Evolutionary conservation across 1,284 basidiomycete species (phyloP).

Genomic region (Fomitopsis palustris): DNA sequence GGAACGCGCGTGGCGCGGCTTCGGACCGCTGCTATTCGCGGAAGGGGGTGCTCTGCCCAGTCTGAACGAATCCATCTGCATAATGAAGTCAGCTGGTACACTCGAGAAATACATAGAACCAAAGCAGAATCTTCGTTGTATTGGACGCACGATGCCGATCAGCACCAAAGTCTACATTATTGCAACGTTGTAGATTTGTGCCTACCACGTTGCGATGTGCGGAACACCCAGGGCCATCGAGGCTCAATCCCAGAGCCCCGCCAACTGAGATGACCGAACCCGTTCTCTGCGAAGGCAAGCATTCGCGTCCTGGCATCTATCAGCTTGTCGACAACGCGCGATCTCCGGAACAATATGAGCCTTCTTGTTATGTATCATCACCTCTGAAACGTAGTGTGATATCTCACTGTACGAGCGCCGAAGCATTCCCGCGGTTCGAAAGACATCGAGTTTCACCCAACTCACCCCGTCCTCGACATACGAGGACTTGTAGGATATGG

Average conservation of each 20-base stretch:
- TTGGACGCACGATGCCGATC: background rate
- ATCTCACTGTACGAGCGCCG: background rate
- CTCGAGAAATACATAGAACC: background rate
- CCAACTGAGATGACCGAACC: too few species aligned
- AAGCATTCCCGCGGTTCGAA: background rate
- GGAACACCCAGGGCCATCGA: too few species aligned
- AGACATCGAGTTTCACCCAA: background rate
- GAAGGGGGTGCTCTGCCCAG: constrained; percentile 27
- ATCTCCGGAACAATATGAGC: too few species aligned
- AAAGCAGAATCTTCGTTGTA: too few species aligned
- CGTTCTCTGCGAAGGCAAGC: too few species aligned
- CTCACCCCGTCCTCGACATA: background rate
- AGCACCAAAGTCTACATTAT: background rate
- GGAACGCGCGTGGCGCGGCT: constrained; percentile 57
- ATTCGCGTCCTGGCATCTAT: too few species aligned
- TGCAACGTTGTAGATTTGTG: too few species aligned
- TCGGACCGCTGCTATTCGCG: constrained; percentile 25
- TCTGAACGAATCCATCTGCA: constrained; percentile 61
- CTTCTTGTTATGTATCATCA: too few species aligned
- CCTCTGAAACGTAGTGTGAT: background rate
- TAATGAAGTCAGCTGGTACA: background rate
- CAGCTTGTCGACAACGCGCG: too few species aligned
- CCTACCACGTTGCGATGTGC: too few species aligned
- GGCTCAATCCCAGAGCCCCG: too few species aligned
- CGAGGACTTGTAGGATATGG: too few species aligned